phyloP scores from a whole-genome alignment of 352 stramenopile species.

The Phytophthora pisi region DNA sequence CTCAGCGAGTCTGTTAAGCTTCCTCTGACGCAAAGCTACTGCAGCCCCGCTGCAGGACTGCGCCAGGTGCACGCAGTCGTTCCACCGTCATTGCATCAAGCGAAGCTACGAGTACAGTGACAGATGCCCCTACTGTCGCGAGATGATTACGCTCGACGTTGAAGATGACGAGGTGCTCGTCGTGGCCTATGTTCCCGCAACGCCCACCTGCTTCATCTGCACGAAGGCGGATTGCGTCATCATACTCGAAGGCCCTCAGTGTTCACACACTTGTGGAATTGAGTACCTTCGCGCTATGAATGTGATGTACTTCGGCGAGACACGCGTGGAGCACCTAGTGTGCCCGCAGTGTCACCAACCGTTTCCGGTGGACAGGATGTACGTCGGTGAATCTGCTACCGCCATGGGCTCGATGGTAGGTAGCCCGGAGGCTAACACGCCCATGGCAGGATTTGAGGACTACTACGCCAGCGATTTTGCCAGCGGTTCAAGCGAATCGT shows the following conservation, averaged over 20 bases:
- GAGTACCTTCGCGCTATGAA: background rate
- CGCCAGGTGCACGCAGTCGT: background rate
- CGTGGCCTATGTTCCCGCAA: background rate
- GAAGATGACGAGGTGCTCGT: background rate
- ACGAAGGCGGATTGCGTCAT: background rate
- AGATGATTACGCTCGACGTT: background rate
- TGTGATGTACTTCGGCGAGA: background rate
- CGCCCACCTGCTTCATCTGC: background rate
- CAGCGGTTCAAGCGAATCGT: background rate
- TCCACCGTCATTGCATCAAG: background rate
- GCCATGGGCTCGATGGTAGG: background rate
- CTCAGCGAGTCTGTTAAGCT: no score
- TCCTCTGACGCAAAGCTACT: no score
- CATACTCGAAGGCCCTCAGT: background rate
- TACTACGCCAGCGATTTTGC: background rate
- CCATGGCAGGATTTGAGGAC: background rate
- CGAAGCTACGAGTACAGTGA: background rate
- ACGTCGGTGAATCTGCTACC: background rate
- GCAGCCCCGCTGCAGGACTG: no score
- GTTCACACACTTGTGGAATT: background rate
- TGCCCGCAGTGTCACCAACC: background rate
- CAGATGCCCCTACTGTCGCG: background rate
- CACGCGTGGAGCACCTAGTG: background rate
- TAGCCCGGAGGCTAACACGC: background rate
- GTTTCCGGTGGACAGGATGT: background rate